phyloP scores from a whole-genome alignment of 2,329 filamentous ascomycete species.

The Cadophora sp. region DNA sequence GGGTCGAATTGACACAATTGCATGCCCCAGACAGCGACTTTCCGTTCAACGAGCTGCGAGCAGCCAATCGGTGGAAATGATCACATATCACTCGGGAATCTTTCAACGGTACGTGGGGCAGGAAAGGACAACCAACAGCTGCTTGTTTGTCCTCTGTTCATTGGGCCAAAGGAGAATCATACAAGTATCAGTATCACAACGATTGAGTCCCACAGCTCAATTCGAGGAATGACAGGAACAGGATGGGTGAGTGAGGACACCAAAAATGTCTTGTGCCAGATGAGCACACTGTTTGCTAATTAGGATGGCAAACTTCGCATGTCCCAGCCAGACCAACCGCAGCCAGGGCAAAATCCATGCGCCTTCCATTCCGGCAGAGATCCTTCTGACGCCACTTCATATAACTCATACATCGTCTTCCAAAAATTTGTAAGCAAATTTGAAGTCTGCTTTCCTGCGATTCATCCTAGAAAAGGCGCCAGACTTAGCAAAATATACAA shows the following conservation, averaged over 20 bases:
- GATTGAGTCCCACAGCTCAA: background rate
- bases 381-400: conserved; percentile 68
- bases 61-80: background rate
- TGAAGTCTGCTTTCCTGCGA: conserved; percentile 95
- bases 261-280: conserved; percentile 33
- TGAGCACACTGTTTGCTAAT: conserved; percentile 41
- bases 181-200: conserved; percentile 6
- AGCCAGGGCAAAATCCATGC: conserved; percentile 62
- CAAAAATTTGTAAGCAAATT: conserved; percentile 97
- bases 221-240: conserved; percentile 11
- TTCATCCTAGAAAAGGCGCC: conserved; percentile 80
- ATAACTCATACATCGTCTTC: conserved; percentile 82
- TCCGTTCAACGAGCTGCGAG: background rate
- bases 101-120: background rate
- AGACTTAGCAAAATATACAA: background rate
- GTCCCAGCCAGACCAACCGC: conserved; percentile 59
- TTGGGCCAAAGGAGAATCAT: conserved; percentile 14
- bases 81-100: conserved; percentile 7
- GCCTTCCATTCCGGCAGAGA: conserved; percentile 74
- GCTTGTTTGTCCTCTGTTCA: conserved; percentile 13
- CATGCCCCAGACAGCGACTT: background rate
- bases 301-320: conserved; percentile 36
- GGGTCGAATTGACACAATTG: background rate
- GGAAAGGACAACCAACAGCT: background rate
- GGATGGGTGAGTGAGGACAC: conserved; percentile 5